phyloP scores from a whole-genome alignment of 805 yeast species.

The Yarrowia yakushimensis region DNA sequence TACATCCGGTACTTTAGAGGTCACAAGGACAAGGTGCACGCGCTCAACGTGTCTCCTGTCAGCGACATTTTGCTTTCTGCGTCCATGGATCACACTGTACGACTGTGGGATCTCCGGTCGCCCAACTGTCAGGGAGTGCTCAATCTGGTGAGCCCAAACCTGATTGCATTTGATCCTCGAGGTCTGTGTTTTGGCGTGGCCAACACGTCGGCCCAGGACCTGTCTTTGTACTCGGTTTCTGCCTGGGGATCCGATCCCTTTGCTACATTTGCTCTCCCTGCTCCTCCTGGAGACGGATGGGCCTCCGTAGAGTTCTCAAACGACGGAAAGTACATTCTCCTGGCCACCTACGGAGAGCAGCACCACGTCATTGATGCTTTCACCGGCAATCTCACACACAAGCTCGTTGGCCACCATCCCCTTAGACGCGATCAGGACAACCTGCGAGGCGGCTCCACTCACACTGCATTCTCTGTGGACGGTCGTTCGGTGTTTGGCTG shows the following conservation, averaged over 20 bases:
- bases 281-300: constrained; percentile 44
- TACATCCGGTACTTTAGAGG: constrained; percentile 85
- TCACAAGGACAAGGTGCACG: constrained; percentile 71
- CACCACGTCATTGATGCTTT: constrained; percentile 71
- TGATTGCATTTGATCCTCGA: constrained; percentile 76
- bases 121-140: constrained; percentile 61
- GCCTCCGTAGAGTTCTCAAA: constrained; percentile 74
- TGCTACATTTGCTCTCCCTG: constrained; percentile 44
- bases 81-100: constrained; percentile 72
- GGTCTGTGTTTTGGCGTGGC: constrained; percentile 78
- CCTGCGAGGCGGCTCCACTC: constrained; percentile 45
- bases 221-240: constrained; percentile 60
- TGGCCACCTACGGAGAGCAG: constrained; percentile 53
- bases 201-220: constrained; percentile 26
- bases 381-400: constrained; percentile 50
- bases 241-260: constrained; percentile 59
- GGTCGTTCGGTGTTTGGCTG: constrained; percentile 62
- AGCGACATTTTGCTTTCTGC: constrained; percentile 63
- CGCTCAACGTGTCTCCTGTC: constrained; percentile 69
- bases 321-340: constrained; percentile 60
- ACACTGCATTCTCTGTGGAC: constrained; percentile 62
- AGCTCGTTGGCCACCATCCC: constrained; percentile 48
- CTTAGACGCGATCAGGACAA: constrained; percentile 42
- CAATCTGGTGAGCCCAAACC: constrained; percentile 51
- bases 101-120: constrained; percentile 81